Conservation (phyloP, 2,329 filamentous ascomycete species). For the Colletotrichum sp. region DNA sequence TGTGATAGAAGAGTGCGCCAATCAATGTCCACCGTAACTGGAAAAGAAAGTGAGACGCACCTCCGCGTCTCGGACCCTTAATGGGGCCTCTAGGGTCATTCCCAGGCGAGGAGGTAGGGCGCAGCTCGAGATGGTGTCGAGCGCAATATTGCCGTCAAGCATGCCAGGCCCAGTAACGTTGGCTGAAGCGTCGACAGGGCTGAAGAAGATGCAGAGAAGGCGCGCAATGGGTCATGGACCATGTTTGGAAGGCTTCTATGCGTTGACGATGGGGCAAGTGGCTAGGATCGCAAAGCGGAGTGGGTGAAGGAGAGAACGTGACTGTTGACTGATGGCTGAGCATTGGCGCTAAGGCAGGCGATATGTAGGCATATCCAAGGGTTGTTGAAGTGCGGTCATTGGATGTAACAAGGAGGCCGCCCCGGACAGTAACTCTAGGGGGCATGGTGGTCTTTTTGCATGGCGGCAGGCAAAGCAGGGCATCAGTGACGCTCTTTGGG, state of each 20-base stretch:
- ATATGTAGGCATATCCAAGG: background rate
- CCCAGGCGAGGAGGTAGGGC: background rate
- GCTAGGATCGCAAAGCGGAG: background rate
- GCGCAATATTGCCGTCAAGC: background rate
- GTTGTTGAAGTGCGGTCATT: background rate
- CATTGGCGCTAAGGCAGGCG: slow-evolving; percentile 9
- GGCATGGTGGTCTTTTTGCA: background rate
- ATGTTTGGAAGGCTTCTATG: background rate
- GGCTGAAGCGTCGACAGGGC: slow-evolving; percentile 4
- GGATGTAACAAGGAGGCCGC: slow-evolving; percentile 8
- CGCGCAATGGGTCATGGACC: background rate
- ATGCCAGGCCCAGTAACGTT: background rate
- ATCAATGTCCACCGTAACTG: background rate
- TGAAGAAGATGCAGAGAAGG: slow-evolving; percentile 14
- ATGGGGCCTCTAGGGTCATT: background rate
- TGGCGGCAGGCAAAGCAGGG: background rate
- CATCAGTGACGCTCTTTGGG: background rate
- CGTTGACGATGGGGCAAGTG: background rate
- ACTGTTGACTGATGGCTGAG: slow-evolving; percentile 7
- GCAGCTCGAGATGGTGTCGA: background rate
- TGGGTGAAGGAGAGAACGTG: background rate
- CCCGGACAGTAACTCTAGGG: background rate
- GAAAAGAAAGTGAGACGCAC: background rate
- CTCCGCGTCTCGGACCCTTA: background rate
- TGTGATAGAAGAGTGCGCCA: background rate